Percentiles rank a stretch among this genome's conserved stretches.
These are phyloP conservation scores for Colletotrichum sp. DNA, from an alignment of 2,329 filamentous ascomycete genomes.

Conservation along the genomic window DNA sequence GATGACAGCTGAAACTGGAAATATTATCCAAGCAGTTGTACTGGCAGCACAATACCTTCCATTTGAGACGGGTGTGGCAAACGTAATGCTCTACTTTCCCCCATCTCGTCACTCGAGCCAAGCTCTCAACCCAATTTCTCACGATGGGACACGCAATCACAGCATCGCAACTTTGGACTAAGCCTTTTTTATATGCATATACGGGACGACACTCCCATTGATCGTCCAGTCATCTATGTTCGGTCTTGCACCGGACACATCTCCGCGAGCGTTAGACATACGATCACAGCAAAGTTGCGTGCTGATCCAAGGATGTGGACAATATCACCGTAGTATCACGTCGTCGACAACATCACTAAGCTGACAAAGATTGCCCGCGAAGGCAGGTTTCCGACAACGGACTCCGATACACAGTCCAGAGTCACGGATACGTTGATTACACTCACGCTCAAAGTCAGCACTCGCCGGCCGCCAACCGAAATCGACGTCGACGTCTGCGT, in stretches of 20 bases:
- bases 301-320: not conserved
- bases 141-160: not conserved
- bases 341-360: not conserved
- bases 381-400: not conserved
- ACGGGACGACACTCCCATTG: not conserved
- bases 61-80: not conserved
- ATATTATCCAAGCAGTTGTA: not conserved
- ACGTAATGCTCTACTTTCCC: not conserved
- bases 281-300: not conserved
- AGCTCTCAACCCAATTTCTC: not conserved
- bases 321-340: not conserved
- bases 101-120: not conserved
- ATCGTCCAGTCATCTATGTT: not conserved
- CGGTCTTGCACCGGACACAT: not conserved
- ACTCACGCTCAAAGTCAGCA: not conserved
- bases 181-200: not conserved
- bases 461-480: not conserved
- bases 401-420: not conserved
- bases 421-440: not conserved
- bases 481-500: not conserved
- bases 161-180: not conserved
- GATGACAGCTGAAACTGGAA: not conserved
- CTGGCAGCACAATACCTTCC: not conserved
- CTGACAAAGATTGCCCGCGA: not conserved
- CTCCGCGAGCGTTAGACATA: not conserved